Evolutionary conservation across 139 green algal species (phyloP).

Genomic region (Chlorella sp.): DNA sequence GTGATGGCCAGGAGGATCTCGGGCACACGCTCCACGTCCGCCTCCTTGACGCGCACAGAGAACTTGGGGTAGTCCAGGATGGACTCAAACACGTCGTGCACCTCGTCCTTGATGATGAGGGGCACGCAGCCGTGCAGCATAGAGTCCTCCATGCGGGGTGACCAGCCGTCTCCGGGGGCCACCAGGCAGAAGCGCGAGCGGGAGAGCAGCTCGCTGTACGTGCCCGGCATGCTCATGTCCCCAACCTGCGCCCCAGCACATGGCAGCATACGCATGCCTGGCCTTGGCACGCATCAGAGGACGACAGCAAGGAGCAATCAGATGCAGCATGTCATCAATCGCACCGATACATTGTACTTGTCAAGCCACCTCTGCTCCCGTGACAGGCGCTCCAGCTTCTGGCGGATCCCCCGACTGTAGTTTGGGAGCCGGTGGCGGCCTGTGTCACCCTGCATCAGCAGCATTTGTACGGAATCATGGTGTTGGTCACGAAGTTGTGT

Average conservation of each 20-base stretch:
- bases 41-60: conserved; percentile 16
- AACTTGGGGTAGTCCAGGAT: conserved; percentile 29
- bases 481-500: no score
- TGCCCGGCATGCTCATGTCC: conserved; percentile 9
- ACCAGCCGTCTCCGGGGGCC: conserved; percentile 49
- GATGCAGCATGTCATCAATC: no score
- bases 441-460: conserved; percentile 23
- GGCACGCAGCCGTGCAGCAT: conserved; percentile 70
- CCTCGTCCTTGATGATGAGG: conserved; percentile 37
- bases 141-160: conserved; percentile 44
- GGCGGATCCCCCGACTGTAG: conserved; percentile 32
- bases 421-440: conserved; percentile 13
- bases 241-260: no score
- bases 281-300: no score
- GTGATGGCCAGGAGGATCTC: conserved; percentile 22
- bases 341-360: conserved; percentile 11
- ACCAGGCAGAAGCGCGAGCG: conserved; percentile 29
- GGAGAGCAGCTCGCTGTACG: conserved; percentile 20
- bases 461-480: no score
- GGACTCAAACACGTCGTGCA: conserved; percentile 27
- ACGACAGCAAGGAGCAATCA: no score
- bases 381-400: conserved; percentile 25
- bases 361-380: conserved; percentile 6
- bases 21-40: conserved; percentile 13
- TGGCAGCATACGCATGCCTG: no score